Evolutionary conservation across 305 asterid species (phyloP), one percentile per base, ranked within the genome.

Genomic region (Lippia alba): DNA sequence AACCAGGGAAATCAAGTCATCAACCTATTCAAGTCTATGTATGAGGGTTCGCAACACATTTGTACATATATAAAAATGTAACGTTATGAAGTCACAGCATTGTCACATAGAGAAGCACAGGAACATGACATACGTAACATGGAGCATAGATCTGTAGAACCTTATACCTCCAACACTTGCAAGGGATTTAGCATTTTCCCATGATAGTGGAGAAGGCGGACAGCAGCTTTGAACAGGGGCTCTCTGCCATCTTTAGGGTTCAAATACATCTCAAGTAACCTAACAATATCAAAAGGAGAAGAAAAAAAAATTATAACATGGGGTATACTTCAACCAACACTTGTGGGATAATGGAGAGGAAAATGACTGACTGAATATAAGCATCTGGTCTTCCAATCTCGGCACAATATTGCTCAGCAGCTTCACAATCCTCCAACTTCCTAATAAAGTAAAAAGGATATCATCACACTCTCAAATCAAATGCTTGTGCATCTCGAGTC

Each of bases 311-410:
- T 61, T 63, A 75, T 36, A 40, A 56, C 49, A 54, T 46, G 70
- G 63, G n/a, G 16, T 58, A 76, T 64, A 70, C 20, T 64, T 45
- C 32, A 54, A 66, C 69, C 69, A 60, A 51, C 56, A 81, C 36
- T 61, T 20, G 56, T 51, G 56, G 74, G 65, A 70, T 20, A 76
- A 66, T 71, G 14, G 61, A 80, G 78, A 73, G 69, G 68, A 73
- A 64, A 66, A 69, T 56, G 73, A 88, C 97, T 76, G 61, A 92
- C 98, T 85, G 96, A 86, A 86, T 89, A 83, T 90, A 94, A 66
- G 98, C 94, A 90, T 92, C 99, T 75, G 98, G 90, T 85, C 99
- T 87, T 63, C 98, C 99, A 75, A 94, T 94, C 91, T 94, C 99
- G 4, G 83, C 94, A 78, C 99, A 92, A 71, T 94, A 94, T 76